These are phyloP conservation scores for Fusarium paranaense DNA, from an alignment of 2,329 filamentous ascomycete species.

Conservation along the genomic window DNA sequence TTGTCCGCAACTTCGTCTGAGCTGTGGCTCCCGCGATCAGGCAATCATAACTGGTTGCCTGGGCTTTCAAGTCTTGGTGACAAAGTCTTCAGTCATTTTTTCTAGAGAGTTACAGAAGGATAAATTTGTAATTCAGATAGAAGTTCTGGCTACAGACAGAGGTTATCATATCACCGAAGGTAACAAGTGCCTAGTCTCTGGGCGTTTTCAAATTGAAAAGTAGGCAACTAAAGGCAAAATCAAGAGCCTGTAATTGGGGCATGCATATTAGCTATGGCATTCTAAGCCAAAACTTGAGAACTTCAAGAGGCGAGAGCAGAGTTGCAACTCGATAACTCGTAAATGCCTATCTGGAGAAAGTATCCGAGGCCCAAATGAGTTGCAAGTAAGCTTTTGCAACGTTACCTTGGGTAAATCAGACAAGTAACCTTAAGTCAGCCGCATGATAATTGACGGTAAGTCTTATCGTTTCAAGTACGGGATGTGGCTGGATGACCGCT, in stretches of 20 bases:
- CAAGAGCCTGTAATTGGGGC: not conserved
- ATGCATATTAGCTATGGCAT: not conserved
- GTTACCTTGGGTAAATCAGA: not conserved
- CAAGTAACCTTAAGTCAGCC: not conserved
- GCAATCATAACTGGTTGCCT: not conserved
- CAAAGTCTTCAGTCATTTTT: not conserved
- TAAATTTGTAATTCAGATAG: not conserved
- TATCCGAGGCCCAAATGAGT: not conserved
- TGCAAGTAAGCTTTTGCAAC: not conserved
- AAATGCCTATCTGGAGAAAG: not conserved
- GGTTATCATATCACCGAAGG: not conserved
- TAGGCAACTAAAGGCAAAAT: not conserved
- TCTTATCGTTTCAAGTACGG: not conserved
- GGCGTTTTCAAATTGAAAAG: not conserved
- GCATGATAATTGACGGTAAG: not conserved
- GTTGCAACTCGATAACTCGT: not conserved
- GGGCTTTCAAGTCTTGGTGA: not conserved
- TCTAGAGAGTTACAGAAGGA: not conserved
- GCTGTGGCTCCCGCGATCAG: not conserved
- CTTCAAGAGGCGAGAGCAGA: not conserved
- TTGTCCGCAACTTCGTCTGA: not conserved
- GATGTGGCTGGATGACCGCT: not conserved
- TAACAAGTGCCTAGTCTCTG: not conserved
- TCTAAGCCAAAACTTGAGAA: not conserved
- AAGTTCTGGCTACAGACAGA: not conserved